These are phyloP conservation scores for Ceratocystis cacaofunesta DNA, from an alignment of 2,329 filamentous ascomycete genomes.

Conservation along the genomic window DNA sequence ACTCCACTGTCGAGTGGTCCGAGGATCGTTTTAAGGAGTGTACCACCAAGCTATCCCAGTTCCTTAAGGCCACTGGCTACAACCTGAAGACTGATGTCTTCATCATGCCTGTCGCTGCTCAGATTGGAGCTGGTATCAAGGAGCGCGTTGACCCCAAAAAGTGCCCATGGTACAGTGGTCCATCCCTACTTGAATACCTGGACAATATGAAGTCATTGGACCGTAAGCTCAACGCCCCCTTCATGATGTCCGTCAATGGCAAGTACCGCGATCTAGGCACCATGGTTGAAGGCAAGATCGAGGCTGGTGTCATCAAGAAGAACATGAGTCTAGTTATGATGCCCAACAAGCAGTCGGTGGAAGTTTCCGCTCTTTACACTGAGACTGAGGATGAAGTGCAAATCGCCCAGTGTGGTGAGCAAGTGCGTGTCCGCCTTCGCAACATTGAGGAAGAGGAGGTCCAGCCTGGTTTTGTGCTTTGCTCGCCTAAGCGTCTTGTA, in stretches of 20 bases:
- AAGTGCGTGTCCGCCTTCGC: conserved; percentile 79
- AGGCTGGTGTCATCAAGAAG: conserved; percentile 89
- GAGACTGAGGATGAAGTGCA: conserved; percentile 88
- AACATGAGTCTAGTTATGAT: conserved; percentile 77
- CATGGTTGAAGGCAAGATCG: conserved; percentile 93
- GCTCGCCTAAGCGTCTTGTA: conserved; percentile 83
- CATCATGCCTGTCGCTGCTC: conserved; percentile 93
- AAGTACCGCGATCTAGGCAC: conserved; percentile 98
- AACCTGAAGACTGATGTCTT: conserved; percentile 84
- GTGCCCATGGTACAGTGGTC: conserved; percentile 73
- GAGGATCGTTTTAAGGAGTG: conserved; percentile 88
- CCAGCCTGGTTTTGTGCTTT: conserved; percentile 86
- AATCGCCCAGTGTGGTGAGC: conserved; percentile 78
- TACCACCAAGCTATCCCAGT: conserved; percentile 69
- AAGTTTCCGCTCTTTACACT: conserved; percentile 75
- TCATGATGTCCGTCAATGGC: conserved; percentile 96
- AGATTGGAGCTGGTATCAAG: conserved; percentile 76
- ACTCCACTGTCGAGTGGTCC: conserved; percentile 90
- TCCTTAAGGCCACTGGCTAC: conserved; percentile 86
- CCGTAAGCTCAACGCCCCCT: conserved; percentile 90
- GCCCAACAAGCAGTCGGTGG: conserved; percentile 75
- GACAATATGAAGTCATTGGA: conserved; percentile 85
- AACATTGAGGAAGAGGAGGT: conserved; percentile 97
- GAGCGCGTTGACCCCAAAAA: conserved; percentile 63
- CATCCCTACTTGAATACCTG: conserved; percentile 88